Percentiles rank a stretch among this genome's conserved stretches.
phyloP scores from a whole-genome alignment of 345 rosid species.

The Diplotaxis tenuifolia region DNA sequence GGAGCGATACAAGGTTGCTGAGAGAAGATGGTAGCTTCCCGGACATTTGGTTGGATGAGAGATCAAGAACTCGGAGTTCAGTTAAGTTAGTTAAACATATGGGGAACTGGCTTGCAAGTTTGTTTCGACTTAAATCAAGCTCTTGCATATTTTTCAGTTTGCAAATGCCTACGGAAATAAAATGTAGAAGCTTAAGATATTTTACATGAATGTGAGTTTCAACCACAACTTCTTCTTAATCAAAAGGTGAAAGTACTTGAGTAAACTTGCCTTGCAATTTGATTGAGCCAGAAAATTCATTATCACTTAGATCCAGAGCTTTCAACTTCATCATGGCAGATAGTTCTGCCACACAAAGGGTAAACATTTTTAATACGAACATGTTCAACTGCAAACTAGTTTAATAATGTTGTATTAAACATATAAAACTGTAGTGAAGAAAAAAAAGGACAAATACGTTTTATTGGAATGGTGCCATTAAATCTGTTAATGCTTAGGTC shows the following conservation, averaged over 20 bases:
- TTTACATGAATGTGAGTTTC: background rate
- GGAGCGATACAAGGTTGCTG: background rate
- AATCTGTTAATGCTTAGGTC: background rate
- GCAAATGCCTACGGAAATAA: slow-evolving; percentile 1
- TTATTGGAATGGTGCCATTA: background rate
- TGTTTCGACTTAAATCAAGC: slow-evolving; percentile 12
- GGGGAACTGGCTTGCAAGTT: slow-evolving; percentile 1
- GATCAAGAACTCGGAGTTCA: slow-evolving; percentile 17
- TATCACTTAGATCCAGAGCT: slow-evolving; percentile 17
- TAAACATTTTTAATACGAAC: background rate
- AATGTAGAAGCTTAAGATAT: too few species aligned
- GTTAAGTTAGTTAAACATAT: background rate
- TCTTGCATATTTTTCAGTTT: slow-evolving; percentile 10
- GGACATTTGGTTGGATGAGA: slow-evolving; percentile 4
- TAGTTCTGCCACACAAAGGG: background rate
- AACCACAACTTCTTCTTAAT: background rate
- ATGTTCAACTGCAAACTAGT: background rate
- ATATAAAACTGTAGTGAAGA: background rate
- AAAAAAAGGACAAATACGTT: background rate
- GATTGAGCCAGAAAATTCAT: background rate
- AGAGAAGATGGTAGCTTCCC: background rate
- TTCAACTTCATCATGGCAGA: background rate
- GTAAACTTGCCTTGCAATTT: slow-evolving; percentile 8
- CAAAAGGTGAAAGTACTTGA: background rate
- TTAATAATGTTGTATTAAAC: background rate